phyloP scores from a whole-genome alignment of 2,329 filamentous ascomycete genomes.

The Colletotrichum liriopes region DNA sequence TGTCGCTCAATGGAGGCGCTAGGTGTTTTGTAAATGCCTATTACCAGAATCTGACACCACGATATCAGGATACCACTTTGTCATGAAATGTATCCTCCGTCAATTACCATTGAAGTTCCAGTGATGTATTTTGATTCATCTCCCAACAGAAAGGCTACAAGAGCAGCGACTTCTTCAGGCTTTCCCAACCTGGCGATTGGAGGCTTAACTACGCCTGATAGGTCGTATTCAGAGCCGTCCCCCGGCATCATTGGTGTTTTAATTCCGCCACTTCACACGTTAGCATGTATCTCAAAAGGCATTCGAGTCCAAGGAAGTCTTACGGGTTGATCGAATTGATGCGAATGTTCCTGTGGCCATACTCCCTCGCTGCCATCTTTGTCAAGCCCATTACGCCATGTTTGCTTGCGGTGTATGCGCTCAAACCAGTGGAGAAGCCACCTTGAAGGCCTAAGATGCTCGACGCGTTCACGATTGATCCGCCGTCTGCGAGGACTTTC shows the following conservation, averaged over 20 bases:
- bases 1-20: too few relatives aligned
- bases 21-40: too few relatives aligned
- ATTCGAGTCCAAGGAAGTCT: too few relatives aligned
- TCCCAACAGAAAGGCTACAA: constrained; percentile 48
- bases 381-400: constrained; percentile 24
- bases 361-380: constrained; percentile 12
- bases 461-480: constrained; percentile 62
- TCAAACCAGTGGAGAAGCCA: background rate
- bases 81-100: background rate
- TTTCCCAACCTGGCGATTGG: constrained; percentile 46
- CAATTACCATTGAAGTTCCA: constrained; percentile 21
- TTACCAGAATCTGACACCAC: background rate
- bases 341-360: constrained; percentile 1
- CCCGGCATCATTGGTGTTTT: constrained; percentile 12
- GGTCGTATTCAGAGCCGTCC: background rate
- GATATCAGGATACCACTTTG: too few relatives aligned
- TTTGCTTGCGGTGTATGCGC: constrained; percentile 18
- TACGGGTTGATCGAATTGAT: constrained; percentile 28
- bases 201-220: background rate
- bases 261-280: background rate
- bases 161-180: constrained; percentile 47
- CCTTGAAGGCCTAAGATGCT: background rate
- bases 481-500: constrained; percentile 53
- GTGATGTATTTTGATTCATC: constrained; percentile 48
- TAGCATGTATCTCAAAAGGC: too few relatives aligned